Evolutionary conservation across 352 stramenopile genomes (phyloP), one percentile per base, ranked within the genome.

Genomic region (Pythium myriotylum): DNA sequence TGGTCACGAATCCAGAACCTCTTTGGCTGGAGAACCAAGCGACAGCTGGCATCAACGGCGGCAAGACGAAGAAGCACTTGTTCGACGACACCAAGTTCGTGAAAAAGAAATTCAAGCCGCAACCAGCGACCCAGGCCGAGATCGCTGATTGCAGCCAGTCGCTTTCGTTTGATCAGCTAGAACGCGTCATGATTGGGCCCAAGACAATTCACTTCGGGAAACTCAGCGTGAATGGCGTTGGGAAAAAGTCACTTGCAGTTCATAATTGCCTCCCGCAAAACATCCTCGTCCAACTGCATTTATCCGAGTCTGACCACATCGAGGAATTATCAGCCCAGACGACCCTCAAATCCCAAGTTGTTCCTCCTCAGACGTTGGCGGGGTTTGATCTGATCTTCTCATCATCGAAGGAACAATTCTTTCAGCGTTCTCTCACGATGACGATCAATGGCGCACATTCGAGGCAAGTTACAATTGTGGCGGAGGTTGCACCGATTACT

Each of bases 131-230:
- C 0, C 92, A 97, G 40, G 92, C 90, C 0, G 94, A 98, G 41
- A 66, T 97, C 1, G 77, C 79, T 0, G 93, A 98, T 49, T 98
- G 94, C 49, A 61, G 54, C 0, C 37, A 72, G 3, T 77, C 70
- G 0, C 66, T 98, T 12, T 77, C 76, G 17, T 87, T 86, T 52
- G 80, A 95, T 14, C 74, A 97, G 33, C 76, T 98, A 1, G 84
- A 91, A 49, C 65, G 74, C 12, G 55, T 94, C 0, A 29, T 77
- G 0, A 78, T 72, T 0, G 87, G 87, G 0, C 87, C 88, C 0
- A 95, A 96, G 63, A 91, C 78, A 12, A 74, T 98, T 14, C 89
- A 98, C 54, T 98, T 98, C 55, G 95, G 95, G 7, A 83, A 86
- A 22, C 67, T 98, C 7, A 95, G 85, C 35, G 86, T 98, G 17